phyloP scores from a whole-genome alignment of 108 stramenopile genomes.

The Nitzschia palea region DNA sequence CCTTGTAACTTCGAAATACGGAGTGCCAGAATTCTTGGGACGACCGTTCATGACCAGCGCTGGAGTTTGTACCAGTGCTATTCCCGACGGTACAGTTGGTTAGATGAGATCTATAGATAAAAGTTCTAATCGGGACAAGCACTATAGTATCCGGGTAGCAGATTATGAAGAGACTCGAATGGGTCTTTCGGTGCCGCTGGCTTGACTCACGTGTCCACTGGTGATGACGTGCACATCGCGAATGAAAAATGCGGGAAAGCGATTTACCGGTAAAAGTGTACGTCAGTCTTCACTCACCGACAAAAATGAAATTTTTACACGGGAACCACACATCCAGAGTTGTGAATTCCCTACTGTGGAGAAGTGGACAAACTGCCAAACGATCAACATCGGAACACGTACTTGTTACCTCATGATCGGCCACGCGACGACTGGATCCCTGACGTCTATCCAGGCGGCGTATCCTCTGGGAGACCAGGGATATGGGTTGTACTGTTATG shows the following conservation, averaged over 20 bases:
- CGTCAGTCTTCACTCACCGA: not conserved
- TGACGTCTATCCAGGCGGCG: not conserved
- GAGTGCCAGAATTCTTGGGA: constrained; percentile 81
- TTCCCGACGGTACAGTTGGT: constrained; percentile 72
- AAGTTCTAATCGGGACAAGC: no score
- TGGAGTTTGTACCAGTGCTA: constrained; percentile 85
- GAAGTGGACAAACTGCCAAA: no score
- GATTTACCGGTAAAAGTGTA: no score
- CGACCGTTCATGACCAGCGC: constrained; percentile 87
- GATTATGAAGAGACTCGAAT: no score
- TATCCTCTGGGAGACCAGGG: no score
- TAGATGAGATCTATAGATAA: constrained; percentile 17
- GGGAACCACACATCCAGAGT: no score
- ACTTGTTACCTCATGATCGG: not conserved
- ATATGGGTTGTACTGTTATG: not conserved
- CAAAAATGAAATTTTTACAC: not conserved
- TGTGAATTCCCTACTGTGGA: no score
- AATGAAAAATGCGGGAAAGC: not conserved
- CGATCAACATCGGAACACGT: constrained; percentile 7
- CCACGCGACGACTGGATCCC: not conserved
- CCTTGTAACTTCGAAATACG: constrained; percentile 85
- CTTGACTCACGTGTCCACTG: no score
- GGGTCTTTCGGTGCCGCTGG: no score
- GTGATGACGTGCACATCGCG: constrained; percentile 8
- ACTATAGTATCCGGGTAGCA: no score